Base-by-base conservation (phyloP, 73 alveolate genomes). In the Paramecium pentaurelia region DNA sequence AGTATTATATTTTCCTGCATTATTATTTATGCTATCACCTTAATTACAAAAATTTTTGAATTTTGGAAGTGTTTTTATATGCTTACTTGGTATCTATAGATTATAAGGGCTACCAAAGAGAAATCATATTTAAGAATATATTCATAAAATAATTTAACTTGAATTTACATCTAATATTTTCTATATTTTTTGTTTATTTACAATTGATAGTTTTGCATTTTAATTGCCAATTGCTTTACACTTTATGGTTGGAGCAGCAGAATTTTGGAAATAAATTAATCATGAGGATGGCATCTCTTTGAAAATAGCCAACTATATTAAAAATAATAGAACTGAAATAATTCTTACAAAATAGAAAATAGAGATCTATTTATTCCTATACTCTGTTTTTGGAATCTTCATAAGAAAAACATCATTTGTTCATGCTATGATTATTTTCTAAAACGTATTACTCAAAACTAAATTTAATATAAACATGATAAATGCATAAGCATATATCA, bases 131-230 rank as follows among this genome's bases (percentile, higher is more conserved):
- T 20, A 54, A 22, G 28, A 18, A 18, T 54, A 54, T 14, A 20
- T 80, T 20, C 7, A 4, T 1, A 80, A 25, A 80, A 49, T 80
- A 8, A 27, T 80, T 27, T 20, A 42, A 47, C 47, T 32, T 10
- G 91, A 80, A 49, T 80, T 80, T 32, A 49, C 91, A 45, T 44
- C 91, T 10, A 80, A 80, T 80, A 22, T 80, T 11, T 80, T 45
- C 32, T 80, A 16, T 64, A 45, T 80, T 27, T 5, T 80, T 25
- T 14, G 16, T 3, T 80, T 80, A 49, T 45, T 80, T 36, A 47
- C 51, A 12, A 49, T 18, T 44, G 47, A 42, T 34, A 27, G 58
- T 45, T 22, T 80, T 45, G 75, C 73, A 45, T 80, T 45, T 80
- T 80, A 80, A 42, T 11, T 47, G 28, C 91, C 91, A 25, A 32